These are phyloP conservation scores for Hypericum androsaemum DNA, from an alignment of 345 rosid species.

Conservation along the genomic window DNA sequence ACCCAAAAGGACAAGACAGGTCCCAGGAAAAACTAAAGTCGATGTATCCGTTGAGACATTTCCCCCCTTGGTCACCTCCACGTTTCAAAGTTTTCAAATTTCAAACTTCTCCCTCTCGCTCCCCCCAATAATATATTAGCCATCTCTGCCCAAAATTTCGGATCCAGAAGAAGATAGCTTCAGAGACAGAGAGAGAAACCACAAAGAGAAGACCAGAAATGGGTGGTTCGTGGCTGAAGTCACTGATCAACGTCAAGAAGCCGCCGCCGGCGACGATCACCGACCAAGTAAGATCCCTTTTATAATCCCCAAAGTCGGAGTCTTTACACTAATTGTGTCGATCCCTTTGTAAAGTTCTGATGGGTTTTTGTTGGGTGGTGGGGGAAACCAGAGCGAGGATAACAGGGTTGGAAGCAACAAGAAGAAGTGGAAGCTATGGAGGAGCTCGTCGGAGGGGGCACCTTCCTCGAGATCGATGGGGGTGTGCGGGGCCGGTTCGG, in stretches of 20 bases:
- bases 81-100: not conserved
- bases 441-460: constrained; percentile 68
- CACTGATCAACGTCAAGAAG: constrained; percentile 42
- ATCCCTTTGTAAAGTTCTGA: not conserved
- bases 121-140: not conserved
- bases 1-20: no score
- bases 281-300: constrained; percentile 31
- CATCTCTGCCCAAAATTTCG: not conserved
- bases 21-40: no score
- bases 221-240: constrained; percentile 73
- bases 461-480: constrained; percentile 33
- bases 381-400: constrained; percentile 33
- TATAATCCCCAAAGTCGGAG: no score
- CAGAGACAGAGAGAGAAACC: no score
- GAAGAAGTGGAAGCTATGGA: constrained; percentile 91
- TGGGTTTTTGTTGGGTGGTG: constrained; percentile 6
- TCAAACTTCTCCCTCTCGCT: constrained; percentile 23
- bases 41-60: no score
- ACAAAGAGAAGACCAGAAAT: constrained; percentile 18
- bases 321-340: not conserved
- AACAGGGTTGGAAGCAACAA: constrained; percentile 25
- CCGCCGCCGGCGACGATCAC: constrained; percentile 11
- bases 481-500: constrained; percentile 35
- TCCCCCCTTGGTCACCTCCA: not conserved
- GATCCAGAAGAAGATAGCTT: not conserved